Evolutionary conservation across 345 rosid species (phyloP).

Genomic region (Eutrema japonicum): DNA sequence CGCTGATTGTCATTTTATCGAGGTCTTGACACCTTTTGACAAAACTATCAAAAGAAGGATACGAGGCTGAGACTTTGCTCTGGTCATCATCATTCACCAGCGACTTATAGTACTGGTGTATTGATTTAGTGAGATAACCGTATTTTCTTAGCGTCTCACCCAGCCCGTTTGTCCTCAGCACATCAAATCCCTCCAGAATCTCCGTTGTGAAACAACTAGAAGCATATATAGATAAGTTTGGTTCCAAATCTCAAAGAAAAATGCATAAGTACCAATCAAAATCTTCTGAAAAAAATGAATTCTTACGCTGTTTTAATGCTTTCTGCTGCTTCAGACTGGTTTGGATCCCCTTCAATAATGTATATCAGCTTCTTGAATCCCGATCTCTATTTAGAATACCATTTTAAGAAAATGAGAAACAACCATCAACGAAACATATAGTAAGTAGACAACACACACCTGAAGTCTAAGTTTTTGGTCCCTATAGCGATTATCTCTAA

Average conservation of each 20-base stretch:
- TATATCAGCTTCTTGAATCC: constrained; percentile 85
- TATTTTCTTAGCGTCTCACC: constrained; percentile 80
- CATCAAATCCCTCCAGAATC: constrained; percentile 89
- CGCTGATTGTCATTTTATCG: constrained; percentile 81
- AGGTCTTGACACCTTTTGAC: constrained; percentile 73
- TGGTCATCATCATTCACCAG: constrained; percentile 43
- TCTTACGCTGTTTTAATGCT: constrained; percentile 90
- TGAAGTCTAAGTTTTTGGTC: constrained; percentile 84
- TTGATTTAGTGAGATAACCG: constrained; percentile 69
- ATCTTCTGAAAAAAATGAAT: constrained; percentile 9
- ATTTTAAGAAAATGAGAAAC: constrained; percentile 21
- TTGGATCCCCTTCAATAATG: constrained; percentile 89
- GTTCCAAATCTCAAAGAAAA: background rate
- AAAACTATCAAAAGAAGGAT: constrained; percentile 67
- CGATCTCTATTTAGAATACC: constrained; percentile 57
- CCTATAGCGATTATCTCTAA: constrained; percentile 83
- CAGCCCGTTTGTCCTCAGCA: constrained; percentile 71
- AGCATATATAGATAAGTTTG: constrained; percentile 1
- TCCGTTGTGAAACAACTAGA: constrained; percentile 91
- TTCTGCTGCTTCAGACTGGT: constrained; percentile 78
- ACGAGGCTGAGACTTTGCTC: constrained; percentile 42
- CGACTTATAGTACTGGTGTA: constrained; percentile 61
- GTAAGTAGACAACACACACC: constrained; percentile 32
- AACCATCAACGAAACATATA: background rate
- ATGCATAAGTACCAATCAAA: constrained; percentile 4